Base-by-base conservation (phyloP, 1,284 basidiomycete species). In the Pseudozyma hubeiensis region DNA sequence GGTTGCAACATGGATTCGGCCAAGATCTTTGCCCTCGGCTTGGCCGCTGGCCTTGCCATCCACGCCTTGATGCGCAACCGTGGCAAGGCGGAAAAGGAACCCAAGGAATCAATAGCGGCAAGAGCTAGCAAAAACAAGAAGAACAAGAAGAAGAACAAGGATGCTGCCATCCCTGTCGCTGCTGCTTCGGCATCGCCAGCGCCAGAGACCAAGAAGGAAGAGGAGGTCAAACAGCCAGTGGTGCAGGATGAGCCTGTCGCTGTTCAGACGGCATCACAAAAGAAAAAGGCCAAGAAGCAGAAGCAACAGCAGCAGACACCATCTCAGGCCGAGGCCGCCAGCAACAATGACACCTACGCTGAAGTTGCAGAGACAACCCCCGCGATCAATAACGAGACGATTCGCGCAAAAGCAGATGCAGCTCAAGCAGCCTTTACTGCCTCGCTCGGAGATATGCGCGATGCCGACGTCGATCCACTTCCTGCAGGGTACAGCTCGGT, bases 1-100 rank as follows among this genome's bases (percentile, higher is more conserved):
- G 11, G 1, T 16, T 10, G 17, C 33, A 19, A 24, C 10, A 73
- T 73, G 70, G 70, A 73, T 35, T 73, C 70, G 50, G 64, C 64
- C 35, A 73, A 73, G 64, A 73, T 73, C 60, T 73, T 73, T 44
- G 70, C 70, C 11, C 31, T 68, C 4, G 70, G 70, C 35, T 58
- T 73, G 1, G 58, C 70, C 3, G 70, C 70, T 19, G 70, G 70
- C 19, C 53, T 73, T 5, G 60, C 70, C 13, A 57, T 73, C 47
- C 64, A 67, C 31, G 64, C 53, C 11, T 45, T 61, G 46, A 50
- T 66, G 31, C 64, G 70, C 46, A 62, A 56, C 19, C 44, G 46
- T 33, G 34, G 29, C 24, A 60, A 50, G 24, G 56, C 31, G 16
- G 24, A 37, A 14, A 39, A 39, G 31, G 31, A 17, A 7, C n/a